A percentile compares a stretch with the other conserved stretches of the same genome.
Evolutionary conservation across 768 basidiomycete genomes (phyloP).

Genomic region (Collybiopsis luxurians): DNA sequence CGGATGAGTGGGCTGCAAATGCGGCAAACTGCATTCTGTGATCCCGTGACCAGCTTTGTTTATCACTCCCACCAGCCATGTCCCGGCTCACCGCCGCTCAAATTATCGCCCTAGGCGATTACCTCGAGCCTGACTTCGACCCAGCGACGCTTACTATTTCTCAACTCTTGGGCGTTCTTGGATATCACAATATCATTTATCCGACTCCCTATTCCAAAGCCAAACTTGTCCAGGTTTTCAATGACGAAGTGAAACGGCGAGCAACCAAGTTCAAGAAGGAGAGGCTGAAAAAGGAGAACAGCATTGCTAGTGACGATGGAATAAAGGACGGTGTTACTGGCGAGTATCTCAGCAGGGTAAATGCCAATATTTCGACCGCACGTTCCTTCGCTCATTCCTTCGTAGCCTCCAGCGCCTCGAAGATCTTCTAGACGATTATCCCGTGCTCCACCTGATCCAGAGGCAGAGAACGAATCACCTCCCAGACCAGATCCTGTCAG

Average conservation of each 20-base stretch:
- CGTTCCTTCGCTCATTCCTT: background rate
- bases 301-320: conserved; percentile 76
- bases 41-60: conserved; percentile 1
- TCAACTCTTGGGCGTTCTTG: conserved; percentile 76
- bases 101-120: conserved; percentile 71
- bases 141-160: conserved; percentile 71
- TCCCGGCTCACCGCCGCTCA: conserved; percentile 70
- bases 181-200: conserved; percentile 73
- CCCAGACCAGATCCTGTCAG: conserved; percentile 56
- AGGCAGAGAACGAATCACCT: conserved; percentile 38
- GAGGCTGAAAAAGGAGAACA: conserved; percentile 61
- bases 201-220: conserved; percentile 76
- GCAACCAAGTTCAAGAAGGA: conserved; percentile 59
- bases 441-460: conserved; percentile 46
- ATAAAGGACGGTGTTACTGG: conserved; percentile 84
- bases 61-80: conserved; percentile 1
- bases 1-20: no score
- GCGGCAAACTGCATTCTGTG: background rate
- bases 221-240: conserved; percentile 74
- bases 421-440: conserved; percentile 68
- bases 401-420: conserved; percentile 28
- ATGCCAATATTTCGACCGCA: conserved; percentile 8
- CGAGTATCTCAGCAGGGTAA: conserved; percentile 55
- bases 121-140: conserved; percentile 78
- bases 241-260: conserved; percentile 68